A percentile compares a stretch with the other conserved stretches of the same genome.
Evolutionary conservation across 83 land plant species (phyloP).

Genomic region (Isoetes engelmannii): DNA sequence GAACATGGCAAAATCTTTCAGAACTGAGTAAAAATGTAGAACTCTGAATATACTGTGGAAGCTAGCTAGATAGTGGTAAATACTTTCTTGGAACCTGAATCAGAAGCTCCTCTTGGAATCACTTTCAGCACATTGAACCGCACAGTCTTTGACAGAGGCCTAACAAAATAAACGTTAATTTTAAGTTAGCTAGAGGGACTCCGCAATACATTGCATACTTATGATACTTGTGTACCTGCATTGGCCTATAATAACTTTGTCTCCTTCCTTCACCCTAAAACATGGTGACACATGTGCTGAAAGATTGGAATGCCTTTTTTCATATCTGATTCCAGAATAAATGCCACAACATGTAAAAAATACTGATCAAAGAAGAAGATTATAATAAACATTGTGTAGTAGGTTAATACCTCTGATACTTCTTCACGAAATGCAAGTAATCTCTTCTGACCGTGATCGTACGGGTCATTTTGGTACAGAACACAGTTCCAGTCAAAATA

Average conservation of each 20-base stretch:
- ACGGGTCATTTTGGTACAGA: conserved; percentile 34
- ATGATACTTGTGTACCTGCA: conserved; percentile 35
- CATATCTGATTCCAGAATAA: conserved; percentile 17
- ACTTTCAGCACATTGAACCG: conserved; percentile 22
- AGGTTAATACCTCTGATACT: conserved; percentile 19
- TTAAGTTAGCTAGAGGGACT: not conserved
- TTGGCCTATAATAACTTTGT: conserved; percentile 54
- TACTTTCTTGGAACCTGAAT: conserved; percentile 29
- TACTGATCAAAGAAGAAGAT: not conserved
- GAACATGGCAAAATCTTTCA: no score
- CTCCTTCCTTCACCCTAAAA: conserved; percentile 61
- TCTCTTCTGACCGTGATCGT: conserved; percentile 34
- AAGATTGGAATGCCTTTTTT: conserved; percentile 31
- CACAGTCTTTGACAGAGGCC: conserved; percentile 12
- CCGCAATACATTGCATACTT: not conserved
- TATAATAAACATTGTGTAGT: not conserved
- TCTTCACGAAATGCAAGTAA: conserved; percentile 32
- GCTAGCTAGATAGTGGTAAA: conserved; percentile 29
- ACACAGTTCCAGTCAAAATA: conserved; percentile 28
- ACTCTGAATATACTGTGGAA: no score
- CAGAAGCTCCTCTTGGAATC: conserved; percentile 32
- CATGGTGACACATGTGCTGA: conserved; percentile 53
- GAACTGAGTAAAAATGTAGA: no score
- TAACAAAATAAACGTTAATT: not conserved
- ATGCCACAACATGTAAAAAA: no score